phyloP scores from a whole-genome alignment of 768 basidiomycete species.

The Clavaria fumosa region DNA sequence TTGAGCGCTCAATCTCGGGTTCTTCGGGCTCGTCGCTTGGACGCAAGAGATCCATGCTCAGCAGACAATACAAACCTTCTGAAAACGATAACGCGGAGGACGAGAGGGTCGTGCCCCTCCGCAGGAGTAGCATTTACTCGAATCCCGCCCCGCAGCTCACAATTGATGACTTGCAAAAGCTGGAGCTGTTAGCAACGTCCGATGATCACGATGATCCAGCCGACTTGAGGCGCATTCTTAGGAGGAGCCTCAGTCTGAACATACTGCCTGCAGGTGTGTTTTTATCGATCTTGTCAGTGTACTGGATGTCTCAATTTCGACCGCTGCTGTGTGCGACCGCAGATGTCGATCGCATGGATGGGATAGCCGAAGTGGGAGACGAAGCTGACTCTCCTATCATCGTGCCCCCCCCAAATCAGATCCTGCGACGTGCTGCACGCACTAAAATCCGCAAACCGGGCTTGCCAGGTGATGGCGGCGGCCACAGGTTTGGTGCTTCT shows the following conservation, averaged over 20 bases:
- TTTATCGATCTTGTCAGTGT: slow-evolving; percentile 1
- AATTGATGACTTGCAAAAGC: slow-evolving; percentile 82
- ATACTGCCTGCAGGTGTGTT: slow-evolving; percentile 70
- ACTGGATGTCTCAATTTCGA: not conserved
- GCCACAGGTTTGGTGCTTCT: slow-evolving; percentile 61
- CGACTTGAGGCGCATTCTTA: slow-evolving; percentile 59
- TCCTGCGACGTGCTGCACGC: slow-evolving; percentile 80
- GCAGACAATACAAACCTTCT: slow-evolving; percentile 78
- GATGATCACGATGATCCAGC: slow-evolving; percentile 70
- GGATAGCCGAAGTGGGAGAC: slow-evolving; percentile 51
- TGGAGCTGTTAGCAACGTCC: slow-evolving; percentile 86
- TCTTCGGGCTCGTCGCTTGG: slow-evolving; percentile 39
- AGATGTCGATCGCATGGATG: slow-evolving; percentile 58
- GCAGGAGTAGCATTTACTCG: slow-evolving; percentile 49
- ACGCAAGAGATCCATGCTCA: slow-evolving; percentile 87
- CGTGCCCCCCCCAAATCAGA: slow-evolving; percentile 74
- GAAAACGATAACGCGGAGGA: slow-evolving; percentile 64
- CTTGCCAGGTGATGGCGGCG: slow-evolving; percentile 59
- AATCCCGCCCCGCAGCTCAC: slow-evolving; percentile 75
- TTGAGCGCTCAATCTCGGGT: slow-evolving; percentile 29
- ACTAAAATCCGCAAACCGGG: slow-evolving; percentile 90
- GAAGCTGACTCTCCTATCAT: slow-evolving; percentile 88
- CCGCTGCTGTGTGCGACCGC: slow-evolving; percentile 2
- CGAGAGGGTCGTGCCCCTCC: slow-evolving; percentile 47
- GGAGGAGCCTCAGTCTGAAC: slow-evolving; percentile 81